These are phyloP conservation scores for Heterobasidion annosum DNA, from an alignment of 1,284 basidiomycete genomes.

Conservation along the genomic window DNA sequence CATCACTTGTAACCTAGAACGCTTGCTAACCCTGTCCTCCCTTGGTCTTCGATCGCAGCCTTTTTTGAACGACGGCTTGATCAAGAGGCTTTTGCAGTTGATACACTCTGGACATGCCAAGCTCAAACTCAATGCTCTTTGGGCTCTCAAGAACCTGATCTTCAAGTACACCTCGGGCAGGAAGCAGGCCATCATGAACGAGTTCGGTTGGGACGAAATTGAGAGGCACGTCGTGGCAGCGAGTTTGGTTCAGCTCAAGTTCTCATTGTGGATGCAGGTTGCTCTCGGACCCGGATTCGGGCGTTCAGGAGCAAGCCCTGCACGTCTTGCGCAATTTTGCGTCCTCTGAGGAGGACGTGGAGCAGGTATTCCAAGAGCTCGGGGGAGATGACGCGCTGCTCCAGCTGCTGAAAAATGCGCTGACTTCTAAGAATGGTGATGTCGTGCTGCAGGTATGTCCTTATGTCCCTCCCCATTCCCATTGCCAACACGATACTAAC, in stretches of 20 bases:
- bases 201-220: slow-evolving; percentile 54
- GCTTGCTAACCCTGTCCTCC: not conserved
- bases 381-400: slow-evolving; percentile 33
- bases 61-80: slow-evolving; percentile 52
- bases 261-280: slow-evolving; percentile 25
- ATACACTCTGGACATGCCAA: slow-evolving; percentile 42
- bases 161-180: slow-evolving; percentile 49
- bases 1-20: slow-evolving; percentile 5
- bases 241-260: not conserved
- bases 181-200: slow-evolving; percentile 56
- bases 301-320: slow-evolving; percentile 59
- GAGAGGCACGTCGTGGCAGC: slow-evolving; percentile 29
- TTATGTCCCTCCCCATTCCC: not conserved
- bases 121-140: slow-evolving; percentile 61
- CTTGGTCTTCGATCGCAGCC: not conserved
- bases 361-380: slow-evolving; percentile 45
- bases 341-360: slow-evolving; percentile 51
- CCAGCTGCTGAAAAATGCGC: slow-evolving; percentile 30
- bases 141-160: slow-evolving; percentile 76
- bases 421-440: slow-evolving; percentile 40
- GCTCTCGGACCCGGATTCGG: slow-evolving; percentile 36
- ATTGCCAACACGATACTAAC: not conserved
- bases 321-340: slow-evolving; percentile 56
- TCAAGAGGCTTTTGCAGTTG: slow-evolving; percentile 54
- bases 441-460: slow-evolving; percentile 40